Base-by-base conservation (phyloP, 225 moss, liverwort and hornwort genomes). In the Lunularia cruciata region DNA sequence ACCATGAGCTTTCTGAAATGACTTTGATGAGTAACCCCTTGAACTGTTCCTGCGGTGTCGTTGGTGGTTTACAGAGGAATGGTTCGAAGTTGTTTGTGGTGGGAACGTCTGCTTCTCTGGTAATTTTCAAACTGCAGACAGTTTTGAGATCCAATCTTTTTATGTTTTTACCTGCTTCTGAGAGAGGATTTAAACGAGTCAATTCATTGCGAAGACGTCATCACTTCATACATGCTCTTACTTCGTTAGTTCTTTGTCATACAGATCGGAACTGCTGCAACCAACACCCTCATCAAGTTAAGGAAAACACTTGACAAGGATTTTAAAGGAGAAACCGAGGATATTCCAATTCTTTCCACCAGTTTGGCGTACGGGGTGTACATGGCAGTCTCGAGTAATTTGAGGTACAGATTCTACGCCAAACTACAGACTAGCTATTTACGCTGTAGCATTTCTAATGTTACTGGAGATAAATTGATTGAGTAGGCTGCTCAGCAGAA, bases 331-430 rank as follows among this genome's bases (percentile, higher is more conserved):
- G 84, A 86, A 69, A 11, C 59, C 22, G 91, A 93, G 65, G 96
- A 98, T 64, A 64, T 98, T 34, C 96, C 96, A 53, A 89, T 98
- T 51, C 72, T 98, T 30, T 47, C 83, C 45, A 98, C 96, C 28
- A 98, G 96, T 75, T 79, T 98, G 80, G 96, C 96, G 10, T 98
- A 98, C 78, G 96, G 96, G 76, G 96, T 89, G 9, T 98, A 98
- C 83, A 98, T 98, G 96, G 85, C 88, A 39, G 49, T 98, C 57
- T 98, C 96, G 59, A 98, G 96, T 79, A 98, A 98, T 66, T 67
- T 98, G 76, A 80, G 90, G 90, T 91, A 85, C 38, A 32, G 1
- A 3, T 18, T 57, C 57, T 25, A n/a, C n/a, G n/a, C n/a, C n/a
- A n/a, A n/a, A n/a, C n/a, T n/a, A n/a, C n/a, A n/a, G n/a, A n/a